These are phyloP conservation scores for Verbena officinalis DNA, from an alignment of 257 asterid species.

Conservation along the genomic window DNA sequence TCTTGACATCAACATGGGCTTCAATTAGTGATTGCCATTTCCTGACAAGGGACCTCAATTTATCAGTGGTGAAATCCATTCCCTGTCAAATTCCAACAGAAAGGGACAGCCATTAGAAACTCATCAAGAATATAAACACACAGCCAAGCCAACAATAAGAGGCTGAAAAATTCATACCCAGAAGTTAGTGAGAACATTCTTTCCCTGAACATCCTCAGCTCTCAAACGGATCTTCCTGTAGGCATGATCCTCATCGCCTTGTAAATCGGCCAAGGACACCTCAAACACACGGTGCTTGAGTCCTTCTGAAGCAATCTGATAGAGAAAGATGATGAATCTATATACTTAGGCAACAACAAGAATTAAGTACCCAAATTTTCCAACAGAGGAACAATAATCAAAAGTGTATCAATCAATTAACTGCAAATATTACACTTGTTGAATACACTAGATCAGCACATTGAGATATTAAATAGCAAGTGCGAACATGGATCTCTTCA, in stretches of 20 bases:
- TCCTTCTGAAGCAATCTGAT: constrained; percentile 56
- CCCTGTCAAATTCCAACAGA: constrained; percentile 46
- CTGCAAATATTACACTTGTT: not conserved
- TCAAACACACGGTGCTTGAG: constrained; percentile 76
- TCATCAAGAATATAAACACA: not conserved
- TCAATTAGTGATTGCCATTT: constrained; percentile 80
- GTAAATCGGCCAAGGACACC: constrained; percentile 70
- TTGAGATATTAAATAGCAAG: not conserved
- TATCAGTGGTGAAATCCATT: constrained; percentile 79
- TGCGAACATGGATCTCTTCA: not conserved
- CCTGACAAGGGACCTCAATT: constrained; percentile 76
- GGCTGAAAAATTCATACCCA: constrained; percentile 38
- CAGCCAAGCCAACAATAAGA: not conserved
- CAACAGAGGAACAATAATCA: not conserved
- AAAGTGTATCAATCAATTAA: not conserved
- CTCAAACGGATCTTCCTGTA: constrained; percentile 73
- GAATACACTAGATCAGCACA: not conserved
- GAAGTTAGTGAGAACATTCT: constrained; percentile 53
- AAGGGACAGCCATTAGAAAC: not conserved
- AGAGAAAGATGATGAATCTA: not conserved
- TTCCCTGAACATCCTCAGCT: constrained; percentile 65
- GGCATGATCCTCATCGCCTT: constrained; percentile 64
- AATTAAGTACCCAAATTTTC: not conserved
- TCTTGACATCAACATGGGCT: constrained; percentile 90
- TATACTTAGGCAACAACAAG: not conserved